Conservation (phyloP, 176 grass and related monocot species). For the Tillandsia leiboldiana region DNA sequence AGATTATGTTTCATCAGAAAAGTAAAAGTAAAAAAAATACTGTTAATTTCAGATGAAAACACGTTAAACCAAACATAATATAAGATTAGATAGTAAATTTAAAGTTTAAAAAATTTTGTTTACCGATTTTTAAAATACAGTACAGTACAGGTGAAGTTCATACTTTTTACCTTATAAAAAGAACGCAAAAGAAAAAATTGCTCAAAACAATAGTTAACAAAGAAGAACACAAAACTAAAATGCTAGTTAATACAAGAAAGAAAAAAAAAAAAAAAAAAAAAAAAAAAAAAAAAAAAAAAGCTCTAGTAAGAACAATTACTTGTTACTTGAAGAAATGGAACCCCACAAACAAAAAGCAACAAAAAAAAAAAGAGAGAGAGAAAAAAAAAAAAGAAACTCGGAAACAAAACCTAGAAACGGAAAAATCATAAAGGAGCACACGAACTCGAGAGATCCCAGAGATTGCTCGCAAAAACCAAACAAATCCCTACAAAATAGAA, state of each 20-base stretch:
- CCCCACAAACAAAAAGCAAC: too few species aligned
- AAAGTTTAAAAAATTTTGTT: neutral
- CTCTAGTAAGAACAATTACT: too few species aligned
- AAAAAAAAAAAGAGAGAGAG: neutral
- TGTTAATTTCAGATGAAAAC: too few species aligned
- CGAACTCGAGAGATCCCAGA: neutral
- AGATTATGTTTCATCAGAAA: too few species aligned
- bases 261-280: neutral
- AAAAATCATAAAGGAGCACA: neutral
- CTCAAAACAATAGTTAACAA: slow-evolving; percentile 1
- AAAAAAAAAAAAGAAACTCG: neutral
- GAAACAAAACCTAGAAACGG: neutral
- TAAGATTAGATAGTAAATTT: too few species aligned
- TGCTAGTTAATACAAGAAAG: neutral
- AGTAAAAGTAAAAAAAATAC: too few species aligned
- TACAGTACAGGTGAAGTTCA: neutral
- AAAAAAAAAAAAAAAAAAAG: neutral
- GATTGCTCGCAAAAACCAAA: neutral
- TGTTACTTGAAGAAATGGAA: too few species aligned
- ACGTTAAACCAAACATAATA: too few species aligned
- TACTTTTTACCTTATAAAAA: neutral
- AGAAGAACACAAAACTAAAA: neutral
- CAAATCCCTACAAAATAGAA: neutral
- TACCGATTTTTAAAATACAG: too few species aligned
- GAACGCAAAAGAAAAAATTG: neutral